Base-by-base conservation (phyloP, 106 monocot genomes). In the Acorus calamus region DNA sequence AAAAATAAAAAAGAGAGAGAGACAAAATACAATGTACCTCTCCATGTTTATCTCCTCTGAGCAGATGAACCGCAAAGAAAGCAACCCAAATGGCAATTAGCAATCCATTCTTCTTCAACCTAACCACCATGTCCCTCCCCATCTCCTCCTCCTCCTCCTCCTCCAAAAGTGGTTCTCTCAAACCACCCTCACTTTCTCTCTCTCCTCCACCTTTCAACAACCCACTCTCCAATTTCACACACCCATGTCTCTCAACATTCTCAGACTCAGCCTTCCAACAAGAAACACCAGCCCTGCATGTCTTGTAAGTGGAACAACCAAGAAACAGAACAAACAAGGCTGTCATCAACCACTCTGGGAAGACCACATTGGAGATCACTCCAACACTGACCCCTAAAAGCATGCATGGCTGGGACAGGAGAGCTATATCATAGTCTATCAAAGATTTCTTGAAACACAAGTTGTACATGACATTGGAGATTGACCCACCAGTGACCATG, bases 291-390 rank as follows among this genome's bases (percentile, higher is more conserved):
- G 88, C 71, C 6, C 13, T 55, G 56, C 68, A 78, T 0, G 85
- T 93, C 71, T 83, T 93, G 65, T 14, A 78, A 3, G 93, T 86
- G 45, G 68, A 81, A 7, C 41, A 70, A 4, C 71, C 84, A 2
- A 93, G 73, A 56, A 93, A 75, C 6, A 73, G 42, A 11, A 70
- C 74, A 45, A 89, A 88, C 8, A 86, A 69, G 3, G 52, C 70
- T 2, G 80, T 93, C 55, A 86, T 79, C 43, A 93, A 80, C 93
- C 93, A 93, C 66, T 83, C 88, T 1, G 85, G 88, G 70, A 88
- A 86, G 72, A 79, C 52, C 4, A 86, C 65, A 69, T 93, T 93
- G 69, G 79, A 83, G 10, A 89, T 8, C 10, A 93, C 85, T 4
- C 93, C 88, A 4, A 78, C 41, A 11, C 88, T 83, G 4, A 89